Percentiles rank a stretch among this genome's conserved stretches.
Conservation (phyloP, 192 early-diverging fungal genomes). For the Geranomyces variabilis region DNA sequence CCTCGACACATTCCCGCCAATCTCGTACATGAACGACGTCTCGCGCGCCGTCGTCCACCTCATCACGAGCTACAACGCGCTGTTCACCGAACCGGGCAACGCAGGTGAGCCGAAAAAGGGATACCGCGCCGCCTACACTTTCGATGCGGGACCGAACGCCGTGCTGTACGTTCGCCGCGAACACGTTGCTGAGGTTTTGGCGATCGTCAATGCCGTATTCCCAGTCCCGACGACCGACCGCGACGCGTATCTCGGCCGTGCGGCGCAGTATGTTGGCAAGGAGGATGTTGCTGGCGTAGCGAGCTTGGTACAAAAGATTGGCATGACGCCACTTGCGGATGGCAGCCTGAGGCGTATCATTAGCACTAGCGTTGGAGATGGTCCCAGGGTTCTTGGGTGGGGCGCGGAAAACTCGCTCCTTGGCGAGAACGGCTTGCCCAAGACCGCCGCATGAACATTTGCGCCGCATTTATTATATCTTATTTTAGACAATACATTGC, state of each 20-base stretch:
- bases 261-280: constrained; percentile 44
- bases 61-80: constrained; percentile 84
- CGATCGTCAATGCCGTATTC: constrained; percentile 85
- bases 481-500: too few species aligned
- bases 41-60: constrained; percentile 85
- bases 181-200: constrained; percentile 84
- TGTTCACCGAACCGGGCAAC: constrained; percentile 18
- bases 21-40: constrained; percentile 96
- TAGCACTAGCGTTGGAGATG: constrained; percentile 88
- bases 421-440: constrained; percentile 67
- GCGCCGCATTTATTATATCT: constrained; percentile 3
- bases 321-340: constrained; percentile 39
- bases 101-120: constrained; percentile 35
- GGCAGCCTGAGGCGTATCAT: constrained; percentile 86
- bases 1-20: constrained; percentile 97
- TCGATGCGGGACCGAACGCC: constrained; percentile 98
- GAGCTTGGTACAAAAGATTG: constrained; percentile 40
- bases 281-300: constrained; percentile 58
- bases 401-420: constrained; percentile 58
- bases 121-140: constrained; percentile 94
- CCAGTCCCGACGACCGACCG: constrained; percentile 48
- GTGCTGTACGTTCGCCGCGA: constrained; percentile 87
- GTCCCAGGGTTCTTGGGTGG: constrained; percentile 79
- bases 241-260: constrained; percentile 53
- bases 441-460: not conserved